These are phyloP conservation scores for Calonectria montana DNA, from an alignment of 2,329 filamentous ascomycete genomes.

Conservation along the genomic window DNA sequence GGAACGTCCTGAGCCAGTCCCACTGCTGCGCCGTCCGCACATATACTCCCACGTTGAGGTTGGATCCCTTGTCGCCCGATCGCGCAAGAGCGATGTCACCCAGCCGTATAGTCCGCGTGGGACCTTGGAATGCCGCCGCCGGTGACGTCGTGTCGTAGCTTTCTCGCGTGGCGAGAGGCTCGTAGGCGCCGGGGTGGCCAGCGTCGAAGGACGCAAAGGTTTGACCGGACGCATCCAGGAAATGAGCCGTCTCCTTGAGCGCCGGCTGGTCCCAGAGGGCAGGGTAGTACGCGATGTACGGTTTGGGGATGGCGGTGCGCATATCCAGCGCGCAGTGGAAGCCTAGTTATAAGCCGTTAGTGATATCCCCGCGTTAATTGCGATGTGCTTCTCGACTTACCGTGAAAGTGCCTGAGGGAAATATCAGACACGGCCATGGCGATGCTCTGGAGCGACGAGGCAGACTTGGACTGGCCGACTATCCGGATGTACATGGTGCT, in stretches of 20 bases:
- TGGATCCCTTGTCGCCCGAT: conserved; percentile 21
- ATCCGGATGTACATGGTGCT: conserved; percentile 20
- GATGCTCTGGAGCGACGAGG: neutral
- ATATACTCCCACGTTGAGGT: conserved; percentile 18
- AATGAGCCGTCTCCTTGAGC: conserved; percentile 1
- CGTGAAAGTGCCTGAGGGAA: conserved; percentile 18
- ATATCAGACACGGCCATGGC: neutral
- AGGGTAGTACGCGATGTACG: conserved; percentile 25
- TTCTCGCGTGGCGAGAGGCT: neutral
- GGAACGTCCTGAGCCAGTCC: conserved; percentile 17
- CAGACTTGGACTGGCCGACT: conserved; percentile 10
- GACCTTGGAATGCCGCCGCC: neutral
- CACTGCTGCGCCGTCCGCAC: conserved; percentile 9
- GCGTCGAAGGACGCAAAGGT: neutral
- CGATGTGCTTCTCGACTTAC: neutral
- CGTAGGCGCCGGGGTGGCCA: conserved; percentile 1
- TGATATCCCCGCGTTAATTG: neutral
- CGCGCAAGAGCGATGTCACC: conserved; percentile 15
- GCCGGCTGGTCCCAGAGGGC: conserved; percentile 17
- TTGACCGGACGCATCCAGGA: neutral
- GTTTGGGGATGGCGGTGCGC: conserved; percentile 18
- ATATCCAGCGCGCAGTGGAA: conserved; percentile 22
- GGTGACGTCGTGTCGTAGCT: conserved; percentile 12
- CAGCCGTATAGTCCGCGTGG: conserved; percentile 1
- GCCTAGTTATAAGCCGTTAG: conserved; percentile 4